phyloP scores from a whole-genome alignment of 2,329 filamentous ascomycete species.

The Talaromyces sp. region DNA sequence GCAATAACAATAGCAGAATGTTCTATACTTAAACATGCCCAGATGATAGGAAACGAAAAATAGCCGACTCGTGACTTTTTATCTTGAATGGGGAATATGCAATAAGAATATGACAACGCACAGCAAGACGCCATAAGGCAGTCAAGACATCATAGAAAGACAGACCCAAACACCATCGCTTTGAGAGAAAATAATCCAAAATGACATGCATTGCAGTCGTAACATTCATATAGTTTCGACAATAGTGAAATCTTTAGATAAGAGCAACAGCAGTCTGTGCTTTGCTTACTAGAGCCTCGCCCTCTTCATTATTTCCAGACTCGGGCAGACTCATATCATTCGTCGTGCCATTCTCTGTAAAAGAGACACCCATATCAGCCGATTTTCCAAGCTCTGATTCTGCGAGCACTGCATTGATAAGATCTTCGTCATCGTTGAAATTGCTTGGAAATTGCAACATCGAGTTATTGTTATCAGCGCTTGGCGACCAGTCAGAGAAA shows the following conservation, averaged over 20 bases:
- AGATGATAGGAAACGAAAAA: neutral
- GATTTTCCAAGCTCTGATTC: constrained; percentile 31
- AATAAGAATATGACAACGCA: neutral
- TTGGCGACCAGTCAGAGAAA: constrained; percentile 19
- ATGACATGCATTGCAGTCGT: constrained; percentile 5
- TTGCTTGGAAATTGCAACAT: constrained; percentile 14
- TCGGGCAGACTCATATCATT: neutral
- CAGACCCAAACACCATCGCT: constrained; percentile 13
- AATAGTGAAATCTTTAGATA: neutral
- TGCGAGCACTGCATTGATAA: constrained; percentile 36
- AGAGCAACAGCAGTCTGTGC: constrained; percentile 7
- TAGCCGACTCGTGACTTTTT: neutral
- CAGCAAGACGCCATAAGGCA: neutral
- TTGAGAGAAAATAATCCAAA: neutral
- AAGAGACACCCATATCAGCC: neutral
- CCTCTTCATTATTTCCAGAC: neutral
- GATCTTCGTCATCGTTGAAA: constrained; percentile 27
- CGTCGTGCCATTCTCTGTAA: neutral
- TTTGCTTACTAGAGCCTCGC: neutral
- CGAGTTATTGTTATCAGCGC: constrained; percentile 19
- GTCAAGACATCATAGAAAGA: neutral
- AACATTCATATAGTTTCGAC: neutral
- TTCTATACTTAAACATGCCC: neutral
- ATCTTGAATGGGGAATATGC: neutral
- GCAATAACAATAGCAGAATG: neutral